These are phyloP conservation scores for Phytophthora hybrid DNA, from an alignment of 352 stramenopile species.

Conservation along the genomic window DNA sequence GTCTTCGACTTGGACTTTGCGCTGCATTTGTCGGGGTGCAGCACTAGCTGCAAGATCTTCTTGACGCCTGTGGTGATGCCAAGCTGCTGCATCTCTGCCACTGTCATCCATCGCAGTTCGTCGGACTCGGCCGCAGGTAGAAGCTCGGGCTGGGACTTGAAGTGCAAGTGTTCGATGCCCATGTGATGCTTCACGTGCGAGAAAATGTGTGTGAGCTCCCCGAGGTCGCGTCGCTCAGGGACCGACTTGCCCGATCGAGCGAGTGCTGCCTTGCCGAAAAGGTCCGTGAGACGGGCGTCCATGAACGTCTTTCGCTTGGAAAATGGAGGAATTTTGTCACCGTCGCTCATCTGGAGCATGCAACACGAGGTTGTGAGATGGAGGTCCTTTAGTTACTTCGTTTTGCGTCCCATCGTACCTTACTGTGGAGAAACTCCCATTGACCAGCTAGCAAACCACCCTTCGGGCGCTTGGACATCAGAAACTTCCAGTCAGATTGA, in stretches of 20 bases:
- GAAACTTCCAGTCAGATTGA: conserved; percentile 63
- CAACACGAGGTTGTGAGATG: background rate
- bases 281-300: conserved; percentile 43
- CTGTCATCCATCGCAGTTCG: conserved; percentile 78
- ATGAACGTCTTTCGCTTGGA: conserved; percentile 69
- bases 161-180: conserved; percentile 87
- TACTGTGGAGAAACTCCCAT: conserved; percentile 90
- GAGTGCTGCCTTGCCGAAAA: conserved; percentile 44
- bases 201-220: conserved; percentile 89
- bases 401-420: conserved; percentile 39
- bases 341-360: conserved; percentile 63
- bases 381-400: background rate
- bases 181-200: conserved; percentile 93
- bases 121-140: conserved; percentile 19
- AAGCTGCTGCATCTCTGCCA: conserved; percentile 71
- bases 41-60: conserved; percentile 83
- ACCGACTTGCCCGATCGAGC: conserved; percentile 29
- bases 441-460: conserved; percentile 85
- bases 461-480: conserved; percentile 81
- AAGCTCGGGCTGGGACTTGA: conserved; percentile 40
- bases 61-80: conserved; percentile 91
- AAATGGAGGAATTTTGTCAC: conserved; percentile 71
- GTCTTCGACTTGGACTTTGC: conserved; percentile 19
- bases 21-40: conserved; percentile 19
- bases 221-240: conserved; percentile 59